These are phyloP conservation scores for Plasmodium yoelii DNA, from an alignment of 169 alveolate genomes.

Conservation along the genomic window DNA sequence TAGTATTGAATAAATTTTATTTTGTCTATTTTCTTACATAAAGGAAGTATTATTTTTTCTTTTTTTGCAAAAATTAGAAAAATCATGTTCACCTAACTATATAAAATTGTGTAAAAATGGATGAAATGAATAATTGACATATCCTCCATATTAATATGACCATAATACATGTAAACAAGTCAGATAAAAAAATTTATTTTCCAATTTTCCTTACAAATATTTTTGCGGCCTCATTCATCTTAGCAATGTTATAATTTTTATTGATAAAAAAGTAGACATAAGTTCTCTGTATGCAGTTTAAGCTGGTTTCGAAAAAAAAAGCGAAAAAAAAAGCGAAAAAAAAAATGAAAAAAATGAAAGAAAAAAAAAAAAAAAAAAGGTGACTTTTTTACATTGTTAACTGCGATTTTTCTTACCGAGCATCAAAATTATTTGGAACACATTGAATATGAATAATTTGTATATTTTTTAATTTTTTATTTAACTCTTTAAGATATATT, in stretches of 20 bases:
- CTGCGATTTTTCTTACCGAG: slow-evolving; percentile 25
- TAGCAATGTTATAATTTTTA: slow-evolving; percentile 40
- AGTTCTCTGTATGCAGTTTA: slow-evolving; percentile 63
- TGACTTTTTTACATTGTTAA: background rate
- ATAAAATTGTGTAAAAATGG: background rate
- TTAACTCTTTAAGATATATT: slow-evolving; percentile 46
- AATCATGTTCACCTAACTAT: slow-evolving; percentile 70
- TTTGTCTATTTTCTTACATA: slow-evolving; percentile 8
- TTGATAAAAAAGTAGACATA: slow-evolving; percentile 63
- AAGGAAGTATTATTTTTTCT: slow-evolving; percentile 40
- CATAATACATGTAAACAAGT: background rate
- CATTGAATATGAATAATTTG: slow-evolving; percentile 40
- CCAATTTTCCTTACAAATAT: slow-evolving; percentile 22
- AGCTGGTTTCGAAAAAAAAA: background rate
- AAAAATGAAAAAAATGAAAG: background rate
- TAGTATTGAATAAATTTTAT: background rate
- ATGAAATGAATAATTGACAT: background rate
- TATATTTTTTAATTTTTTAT: slow-evolving; percentile 43
- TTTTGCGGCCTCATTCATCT: slow-evolving; percentile 44
- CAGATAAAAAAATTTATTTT: background rate
- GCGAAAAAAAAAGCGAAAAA: background rate
- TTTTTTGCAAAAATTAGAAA: slow-evolving; percentile 57
- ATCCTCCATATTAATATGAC: background rate
- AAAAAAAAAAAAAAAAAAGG: background rate
- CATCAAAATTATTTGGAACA: slow-evolving; percentile 74